phyloP scores from a whole-genome alignment of 306 rosid genomes.

The Fragaria ananassa region DNA sequence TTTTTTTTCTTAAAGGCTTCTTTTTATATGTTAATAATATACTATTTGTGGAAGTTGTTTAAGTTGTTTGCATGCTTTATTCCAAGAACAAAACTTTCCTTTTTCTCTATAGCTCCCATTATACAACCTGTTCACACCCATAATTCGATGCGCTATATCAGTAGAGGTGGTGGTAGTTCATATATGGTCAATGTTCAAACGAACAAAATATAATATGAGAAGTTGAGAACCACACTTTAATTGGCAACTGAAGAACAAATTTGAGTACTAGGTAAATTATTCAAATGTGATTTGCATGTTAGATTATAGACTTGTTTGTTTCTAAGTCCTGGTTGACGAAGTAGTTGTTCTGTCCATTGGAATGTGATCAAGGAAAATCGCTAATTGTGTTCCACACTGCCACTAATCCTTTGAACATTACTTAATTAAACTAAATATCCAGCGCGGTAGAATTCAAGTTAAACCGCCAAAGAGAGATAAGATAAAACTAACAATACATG shows the following conservation, averaged over 20 bases:
- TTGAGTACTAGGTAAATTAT: background rate
- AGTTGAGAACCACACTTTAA: background rate
- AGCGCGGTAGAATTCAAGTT: too few relatives aligned
- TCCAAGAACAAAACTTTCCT: conserved; percentile 8
- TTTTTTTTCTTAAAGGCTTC: too few relatives aligned
- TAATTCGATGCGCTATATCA: background rate
- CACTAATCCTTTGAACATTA: too few relatives aligned
- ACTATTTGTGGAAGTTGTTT: too few relatives aligned
- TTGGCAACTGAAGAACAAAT: background rate
- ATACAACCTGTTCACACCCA: background rate
- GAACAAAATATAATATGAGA: background rate
- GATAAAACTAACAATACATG: too few relatives aligned
- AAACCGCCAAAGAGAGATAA: too few relatives aligned
- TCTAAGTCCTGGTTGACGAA: background rate
- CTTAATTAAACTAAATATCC: too few relatives aligned
- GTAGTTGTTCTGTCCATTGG: background rate
- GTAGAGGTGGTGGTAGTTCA: background rate
- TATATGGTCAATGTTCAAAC: conserved; percentile 7
- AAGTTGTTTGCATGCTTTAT: background rate
- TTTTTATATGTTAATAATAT: too few relatives aligned
- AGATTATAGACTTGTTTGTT: background rate
- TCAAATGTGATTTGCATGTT: background rate
- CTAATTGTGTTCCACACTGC: background rate
- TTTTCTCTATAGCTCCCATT: background rate
- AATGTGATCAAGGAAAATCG: background rate